phyloP scores from a whole-genome alignment of 148 eudicot genomes.

The Nepenthes mirabilis region DNA sequence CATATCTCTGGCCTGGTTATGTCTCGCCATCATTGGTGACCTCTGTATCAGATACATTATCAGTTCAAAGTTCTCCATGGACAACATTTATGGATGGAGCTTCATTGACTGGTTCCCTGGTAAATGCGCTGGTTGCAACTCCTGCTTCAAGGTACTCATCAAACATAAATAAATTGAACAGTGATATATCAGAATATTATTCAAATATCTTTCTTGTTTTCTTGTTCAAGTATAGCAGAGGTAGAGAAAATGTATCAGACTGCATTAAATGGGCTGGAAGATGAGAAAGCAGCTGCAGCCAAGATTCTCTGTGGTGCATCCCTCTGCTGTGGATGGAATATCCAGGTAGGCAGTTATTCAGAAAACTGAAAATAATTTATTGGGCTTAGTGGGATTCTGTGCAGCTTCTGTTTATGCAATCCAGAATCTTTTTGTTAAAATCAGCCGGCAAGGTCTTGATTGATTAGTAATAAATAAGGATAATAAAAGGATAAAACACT shows the following conservation, averaged over 20 bases:
- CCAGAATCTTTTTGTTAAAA: background rate
- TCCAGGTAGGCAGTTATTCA: conserved; percentile 41
- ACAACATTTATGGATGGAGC: conserved; percentile 79
- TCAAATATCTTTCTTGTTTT: conserved; percentile 11
- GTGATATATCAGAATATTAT: conserved; percentile 10
- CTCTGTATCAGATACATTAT: conserved; percentile 21
- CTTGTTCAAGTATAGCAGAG: conserved; percentile 98
- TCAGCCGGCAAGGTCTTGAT: too few relatives aligned
- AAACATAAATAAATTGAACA: too few relatives aligned
- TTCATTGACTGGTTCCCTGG: conserved; percentile 52
- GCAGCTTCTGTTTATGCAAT: background rate
- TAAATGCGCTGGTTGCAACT: conserved; percentile 59
- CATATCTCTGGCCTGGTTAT: conserved; percentile 66
- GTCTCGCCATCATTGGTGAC: conserved; percentile 46
- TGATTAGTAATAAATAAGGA: too few relatives aligned
- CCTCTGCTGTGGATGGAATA: conserved; percentile 71
- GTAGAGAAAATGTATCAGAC: conserved; percentile 76
- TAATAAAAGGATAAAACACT: too few relatives aligned
- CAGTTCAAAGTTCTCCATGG: conserved; percentile 74
- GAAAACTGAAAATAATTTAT: background rate
- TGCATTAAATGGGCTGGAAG: conserved; percentile 72
- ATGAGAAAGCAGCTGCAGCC: conserved; percentile 78
- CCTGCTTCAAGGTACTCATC: conserved; percentile 70
- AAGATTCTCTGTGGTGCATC: conserved; percentile 85
- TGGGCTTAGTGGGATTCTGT: background rate